A percentile compares a stretch with the other conserved stretches of the same genome.
Evolutionary conservation across 164 flowering plant genomes (phyloP).

Genomic region (Vitis rupestris): DNA sequence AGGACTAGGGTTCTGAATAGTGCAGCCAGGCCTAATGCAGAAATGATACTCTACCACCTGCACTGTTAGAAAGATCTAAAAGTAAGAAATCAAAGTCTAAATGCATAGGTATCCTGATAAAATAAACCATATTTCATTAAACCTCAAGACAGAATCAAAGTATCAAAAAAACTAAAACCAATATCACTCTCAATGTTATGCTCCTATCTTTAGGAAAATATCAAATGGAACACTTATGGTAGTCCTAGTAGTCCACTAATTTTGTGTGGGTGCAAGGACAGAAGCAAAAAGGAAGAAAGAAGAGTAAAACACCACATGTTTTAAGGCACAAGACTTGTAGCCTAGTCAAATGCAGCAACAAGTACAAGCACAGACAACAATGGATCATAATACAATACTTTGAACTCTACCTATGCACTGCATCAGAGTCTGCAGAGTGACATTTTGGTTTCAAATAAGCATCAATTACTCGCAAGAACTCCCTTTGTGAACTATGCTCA

Average conservation of each 20-base stretch:
- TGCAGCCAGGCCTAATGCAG: too few species aligned
- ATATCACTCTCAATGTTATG: neutral
- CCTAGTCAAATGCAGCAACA: neutral
- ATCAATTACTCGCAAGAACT: constrained; percentile 50
- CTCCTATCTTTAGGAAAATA: neutral
- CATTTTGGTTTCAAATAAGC: constrained; percentile 91
- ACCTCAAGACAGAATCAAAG: neutral
- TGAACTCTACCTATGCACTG: constrained; percentile 59
- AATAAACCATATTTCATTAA: too few species aligned
- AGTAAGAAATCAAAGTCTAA: too few species aligned
- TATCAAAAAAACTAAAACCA: neutral
- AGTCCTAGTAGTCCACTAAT: neutral
- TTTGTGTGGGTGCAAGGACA: neutral
- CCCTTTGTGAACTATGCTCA: constrained; percentile 14
- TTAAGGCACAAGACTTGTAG: neutral
- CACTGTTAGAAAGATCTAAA: too few species aligned
- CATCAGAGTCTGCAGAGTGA: constrained; percentile 73
- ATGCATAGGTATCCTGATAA: too few species aligned
- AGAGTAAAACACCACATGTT: neutral
- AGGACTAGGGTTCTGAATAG: too few species aligned
- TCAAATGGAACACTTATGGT: neutral
- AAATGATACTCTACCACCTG: too few species aligned
- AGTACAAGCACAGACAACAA: neutral
- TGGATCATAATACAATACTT: neutral
- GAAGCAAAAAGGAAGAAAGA: neutral